Conservation (phyloP, 768 basidiomycete genomes). For the Lyophyllum semitale region DNA sequence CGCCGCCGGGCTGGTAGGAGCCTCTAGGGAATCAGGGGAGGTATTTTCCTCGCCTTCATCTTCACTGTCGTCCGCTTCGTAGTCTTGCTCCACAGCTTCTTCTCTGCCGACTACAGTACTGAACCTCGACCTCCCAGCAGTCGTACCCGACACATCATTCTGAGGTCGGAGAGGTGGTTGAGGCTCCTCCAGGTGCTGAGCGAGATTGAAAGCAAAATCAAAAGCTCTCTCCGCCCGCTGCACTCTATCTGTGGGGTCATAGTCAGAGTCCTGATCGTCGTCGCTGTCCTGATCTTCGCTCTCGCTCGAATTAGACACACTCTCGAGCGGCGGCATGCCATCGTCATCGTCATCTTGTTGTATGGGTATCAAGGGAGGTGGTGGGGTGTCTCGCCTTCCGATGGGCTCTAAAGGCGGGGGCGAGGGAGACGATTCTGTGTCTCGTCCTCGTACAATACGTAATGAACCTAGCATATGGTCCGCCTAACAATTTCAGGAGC, state of each 20-base stretch:
- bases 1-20: neutral
- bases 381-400: constrained; percentile 1
- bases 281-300: constrained; percentile 19
- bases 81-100: neutral
- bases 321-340: constrained; percentile 40
- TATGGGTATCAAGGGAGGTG: constrained; percentile 4
- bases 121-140: constrained; percentile 12
- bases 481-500: constrained; percentile 23
- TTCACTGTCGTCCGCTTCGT: constrained; percentile 4
- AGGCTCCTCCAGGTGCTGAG: neutral
- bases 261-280: constrained; percentile 6
- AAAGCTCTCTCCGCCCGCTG: neutral
- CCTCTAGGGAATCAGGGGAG: too few relatives aligned
- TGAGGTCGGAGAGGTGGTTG: neutral
- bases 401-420: constrained; percentile 12
- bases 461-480: constrained; percentile 33
- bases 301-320: constrained; percentile 37
- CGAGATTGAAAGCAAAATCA: neutral
- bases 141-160: neutral
- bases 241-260: neutral
- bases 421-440: constrained; percentile 6
- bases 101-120: constrained; percentile 14
- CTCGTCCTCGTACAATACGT: constrained; percentile 6
- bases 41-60: too few relatives aligned
- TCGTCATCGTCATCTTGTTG: constrained; percentile 18